A percentile compares a stretch with the other conserved stretches of the same genome.
phyloP scores from a whole-genome alignment of 495 filamentous ascomycete genomes.

The Annulohypoxylon nitens region DNA sequence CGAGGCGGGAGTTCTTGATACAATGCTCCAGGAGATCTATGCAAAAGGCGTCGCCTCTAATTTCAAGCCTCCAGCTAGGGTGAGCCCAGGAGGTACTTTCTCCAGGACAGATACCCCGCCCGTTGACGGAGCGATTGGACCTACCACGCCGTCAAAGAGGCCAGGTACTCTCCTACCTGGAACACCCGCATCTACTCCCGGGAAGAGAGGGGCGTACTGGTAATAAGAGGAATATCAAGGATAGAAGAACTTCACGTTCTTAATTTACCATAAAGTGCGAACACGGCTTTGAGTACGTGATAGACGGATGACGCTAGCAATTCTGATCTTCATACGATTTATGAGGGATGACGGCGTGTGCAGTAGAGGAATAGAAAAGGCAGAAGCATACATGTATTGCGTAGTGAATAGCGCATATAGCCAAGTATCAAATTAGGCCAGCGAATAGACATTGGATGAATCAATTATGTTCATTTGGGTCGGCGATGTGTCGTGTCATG shows the following conservation, averaged over 20 bases:
- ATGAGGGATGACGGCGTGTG: neutral
- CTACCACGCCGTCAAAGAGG: constrained; percentile 48
- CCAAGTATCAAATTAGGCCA: neutral
- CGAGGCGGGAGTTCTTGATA: constrained; percentile 83
- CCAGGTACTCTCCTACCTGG: constrained; percentile 15
- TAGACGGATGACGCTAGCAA: neutral
- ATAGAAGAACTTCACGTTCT: neutral
- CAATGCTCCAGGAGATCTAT: constrained; percentile 86
- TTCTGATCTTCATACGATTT: neutral
- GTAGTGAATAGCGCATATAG: neutral
- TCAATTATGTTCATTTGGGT: neutral
- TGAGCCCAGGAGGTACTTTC: constrained; percentile 40
- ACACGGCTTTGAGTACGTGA: neutral
- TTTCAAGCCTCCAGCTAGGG: constrained; percentile 76
- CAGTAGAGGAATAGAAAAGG: neutral
- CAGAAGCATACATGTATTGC: constrained; percentile 1
- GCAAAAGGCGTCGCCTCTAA: constrained; percentile 74
- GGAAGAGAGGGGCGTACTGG: constrained; percentile 1
- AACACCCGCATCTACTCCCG: constrained; percentile 35
- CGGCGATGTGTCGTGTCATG: too few relatives aligned
- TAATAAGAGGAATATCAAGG: neutral
- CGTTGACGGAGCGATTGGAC: constrained; percentile 39
- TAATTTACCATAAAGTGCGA: neutral
- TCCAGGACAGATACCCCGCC: constrained; percentile 56
- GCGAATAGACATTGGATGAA: neutral